Percentiles rank a stretch among this genome's conserved stretches.
Conservation (phyloP, 2,329 filamentous ascomycete species). For the Colletotrichum euphorbiae region DNA sequence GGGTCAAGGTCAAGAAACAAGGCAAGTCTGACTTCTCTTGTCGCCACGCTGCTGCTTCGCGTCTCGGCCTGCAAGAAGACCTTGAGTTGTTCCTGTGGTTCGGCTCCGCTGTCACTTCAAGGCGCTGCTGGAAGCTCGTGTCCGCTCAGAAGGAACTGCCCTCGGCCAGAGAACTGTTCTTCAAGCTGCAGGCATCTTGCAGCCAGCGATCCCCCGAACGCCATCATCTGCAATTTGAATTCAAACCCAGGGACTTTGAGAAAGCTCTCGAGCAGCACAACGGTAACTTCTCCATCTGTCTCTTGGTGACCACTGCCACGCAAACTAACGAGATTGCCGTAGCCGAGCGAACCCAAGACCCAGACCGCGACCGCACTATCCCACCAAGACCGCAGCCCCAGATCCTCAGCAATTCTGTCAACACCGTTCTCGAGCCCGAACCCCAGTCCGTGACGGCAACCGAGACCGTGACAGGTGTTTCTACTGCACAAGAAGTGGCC, state of each 20-base stretch:
- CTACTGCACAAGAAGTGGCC: too few species aligned
- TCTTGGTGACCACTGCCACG: too few species aligned
- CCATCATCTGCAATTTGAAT: not conserved
- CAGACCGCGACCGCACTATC: too few species aligned
- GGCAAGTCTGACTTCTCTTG: not conserved
- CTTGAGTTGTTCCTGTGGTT: not conserved
- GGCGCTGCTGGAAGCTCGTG: not conserved
- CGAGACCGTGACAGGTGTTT: too few species aligned
- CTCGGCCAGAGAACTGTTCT: not conserved
- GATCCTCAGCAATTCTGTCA: too few species aligned
- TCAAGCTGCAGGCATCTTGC: not conserved
- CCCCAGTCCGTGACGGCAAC: too few species aligned
- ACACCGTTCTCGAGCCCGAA: too few species aligned
- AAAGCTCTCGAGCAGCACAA: not conserved
- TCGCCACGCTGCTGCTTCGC: not conserved
- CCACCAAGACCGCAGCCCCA: too few species aligned
- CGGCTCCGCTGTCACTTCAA: not conserved
- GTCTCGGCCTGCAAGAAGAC: not conserved
- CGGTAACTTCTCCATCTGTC: too few species aligned
- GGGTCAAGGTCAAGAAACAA: not conserved
- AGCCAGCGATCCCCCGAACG: not conserved
- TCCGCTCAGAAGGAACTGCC: not conserved
- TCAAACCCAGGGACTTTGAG: not conserved
- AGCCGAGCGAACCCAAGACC: too few species aligned
- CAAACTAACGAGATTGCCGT: too few species aligned